Evolutionary conservation across 108 stramenopile genomes (phyloP).

Genomic region (Skeletonema grethae): DNA sequence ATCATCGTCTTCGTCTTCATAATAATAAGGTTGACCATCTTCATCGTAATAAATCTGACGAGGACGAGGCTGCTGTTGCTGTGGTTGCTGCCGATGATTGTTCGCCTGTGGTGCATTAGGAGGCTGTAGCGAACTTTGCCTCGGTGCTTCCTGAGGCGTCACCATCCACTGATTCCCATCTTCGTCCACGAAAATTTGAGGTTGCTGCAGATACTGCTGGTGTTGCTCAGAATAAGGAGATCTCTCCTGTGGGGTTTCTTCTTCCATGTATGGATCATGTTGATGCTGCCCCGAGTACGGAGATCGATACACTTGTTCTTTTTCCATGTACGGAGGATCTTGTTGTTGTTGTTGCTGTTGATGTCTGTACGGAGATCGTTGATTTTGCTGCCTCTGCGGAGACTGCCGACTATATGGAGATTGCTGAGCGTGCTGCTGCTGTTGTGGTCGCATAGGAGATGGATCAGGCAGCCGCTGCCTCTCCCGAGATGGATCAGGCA

Average conservation of each 20-base stretch:
- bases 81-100: background rate
- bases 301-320: background rate
- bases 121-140: background rate
- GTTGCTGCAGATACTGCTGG: background rate
- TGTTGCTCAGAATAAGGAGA: background rate
- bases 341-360: constrained; percentile 1
- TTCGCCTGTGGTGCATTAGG: background rate
- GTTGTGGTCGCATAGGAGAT: background rate
- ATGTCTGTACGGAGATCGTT: constrained; percentile 6
- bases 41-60: background rate
- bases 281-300: background rate
- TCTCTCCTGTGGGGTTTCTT: background rate
- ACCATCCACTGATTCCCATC: background rate
- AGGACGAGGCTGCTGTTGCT: background rate
- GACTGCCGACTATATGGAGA: background rate
- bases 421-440: background rate
- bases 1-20: background rate
- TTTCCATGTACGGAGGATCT: background rate
- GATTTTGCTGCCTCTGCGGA: background rate
- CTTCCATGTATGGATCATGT: background rate
- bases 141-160: background rate
- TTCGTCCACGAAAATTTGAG: background rate
- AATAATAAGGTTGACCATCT: background rate
- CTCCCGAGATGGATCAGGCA: background rate
- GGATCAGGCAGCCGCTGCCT: background rate